Percentiles rank a stretch among this genome's conserved stretches.
Conservation (phyloP, 495 filamentous ascomycete genomes). For the Tuber melanosporum region DNA sequence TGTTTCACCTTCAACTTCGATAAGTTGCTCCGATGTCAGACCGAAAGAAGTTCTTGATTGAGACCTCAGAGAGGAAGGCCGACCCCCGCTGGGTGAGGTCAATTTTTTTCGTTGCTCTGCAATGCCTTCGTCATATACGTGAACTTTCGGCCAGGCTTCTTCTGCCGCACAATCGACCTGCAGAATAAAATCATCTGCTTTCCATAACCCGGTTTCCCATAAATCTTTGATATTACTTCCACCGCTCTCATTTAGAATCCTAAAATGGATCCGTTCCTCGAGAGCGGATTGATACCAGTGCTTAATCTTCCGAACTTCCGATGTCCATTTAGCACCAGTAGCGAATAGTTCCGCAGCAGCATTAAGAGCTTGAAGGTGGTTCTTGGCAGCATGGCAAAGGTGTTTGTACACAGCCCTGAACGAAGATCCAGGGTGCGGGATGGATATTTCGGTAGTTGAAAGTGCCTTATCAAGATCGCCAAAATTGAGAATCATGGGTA, state of each 20-base stretch:
- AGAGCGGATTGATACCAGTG: constrained; percentile 24
- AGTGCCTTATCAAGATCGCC: constrained; percentile 32
- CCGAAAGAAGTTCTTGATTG: constrained; percentile 27
- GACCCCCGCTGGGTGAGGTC: constrained; percentile 4
- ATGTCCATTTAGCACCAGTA: constrained; percentile 9
- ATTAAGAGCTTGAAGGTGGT: constrained; percentile 32
- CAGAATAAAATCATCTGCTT: constrained; percentile 30
- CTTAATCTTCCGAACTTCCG: constrained; percentile 23
- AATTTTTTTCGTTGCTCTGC: constrained; percentile 14
- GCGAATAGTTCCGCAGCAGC: constrained; percentile 29
- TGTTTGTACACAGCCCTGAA: constrained; percentile 28
- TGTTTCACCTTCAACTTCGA: constrained; percentile 24
- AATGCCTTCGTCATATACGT: constrained; percentile 24
- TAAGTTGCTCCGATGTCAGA: constrained; percentile 25
- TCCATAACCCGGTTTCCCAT: constrained; percentile 36
- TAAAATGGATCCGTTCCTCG: constrained; percentile 27
- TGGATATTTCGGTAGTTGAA: constrained; percentile 18
- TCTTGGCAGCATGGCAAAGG: constrained; percentile 26
- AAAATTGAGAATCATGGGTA: constrained; percentile 29
- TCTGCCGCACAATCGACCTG: constrained; percentile 31
- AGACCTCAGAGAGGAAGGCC: constrained; percentile 1
- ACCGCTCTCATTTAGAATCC: constrained; percentile 24
- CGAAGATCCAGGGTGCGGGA: constrained; percentile 34
- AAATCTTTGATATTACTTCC: constrained; percentile 28
- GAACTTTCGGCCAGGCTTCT: constrained; percentile 19